Evolutionary conservation across 768 basidiomycete species (phyloP).

Genomic region (Boletus vermiculosoides): DNA sequence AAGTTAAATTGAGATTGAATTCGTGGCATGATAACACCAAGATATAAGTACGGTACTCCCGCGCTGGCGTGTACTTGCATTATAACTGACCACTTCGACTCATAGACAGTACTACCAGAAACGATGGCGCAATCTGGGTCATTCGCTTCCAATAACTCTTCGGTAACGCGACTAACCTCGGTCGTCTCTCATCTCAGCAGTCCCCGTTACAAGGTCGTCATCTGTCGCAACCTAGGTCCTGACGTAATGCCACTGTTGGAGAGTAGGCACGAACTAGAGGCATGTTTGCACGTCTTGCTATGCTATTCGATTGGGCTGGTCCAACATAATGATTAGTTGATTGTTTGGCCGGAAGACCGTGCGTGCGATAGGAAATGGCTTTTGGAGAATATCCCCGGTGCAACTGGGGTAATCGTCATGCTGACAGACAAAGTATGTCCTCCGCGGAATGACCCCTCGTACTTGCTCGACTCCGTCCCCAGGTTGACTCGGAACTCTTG

Average conservation of each 20-base stretch:
- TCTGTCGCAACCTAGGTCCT: constrained; percentile 60
- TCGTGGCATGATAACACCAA: background rate
- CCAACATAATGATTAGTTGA: constrained; percentile 34
- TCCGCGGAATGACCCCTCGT: background rate
- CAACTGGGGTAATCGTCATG: constrained; percentile 61
- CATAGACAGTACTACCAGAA: background rate
- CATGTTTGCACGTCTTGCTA: constrained; percentile 23
- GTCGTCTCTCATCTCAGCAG: constrained; percentile 24
- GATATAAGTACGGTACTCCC: background rate
- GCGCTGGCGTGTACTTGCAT: background rate
- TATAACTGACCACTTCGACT: background rate
- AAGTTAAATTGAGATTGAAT: no score
- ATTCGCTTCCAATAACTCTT: constrained; percentile 10
- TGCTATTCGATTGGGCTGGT: background rate
- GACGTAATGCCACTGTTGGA: constrained; percentile 60
- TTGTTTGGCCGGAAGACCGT: constrained; percentile 53
- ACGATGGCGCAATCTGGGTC: constrained; percentile 31
- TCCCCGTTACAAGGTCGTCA: constrained; percentile 45
- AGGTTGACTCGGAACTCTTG: constrained; percentile 72
- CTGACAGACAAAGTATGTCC: constrained; percentile 64
- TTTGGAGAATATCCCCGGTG: constrained; percentile 65
- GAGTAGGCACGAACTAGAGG: constrained; percentile 53
- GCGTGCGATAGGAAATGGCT: constrained; percentile 68
- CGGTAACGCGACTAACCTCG: constrained; percentile 27
- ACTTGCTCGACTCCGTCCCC: background rate